phyloP scores from a whole-genome alignment of 2,329 filamentous ascomycete species.

The Coleophoma cylindrospora region DNA sequence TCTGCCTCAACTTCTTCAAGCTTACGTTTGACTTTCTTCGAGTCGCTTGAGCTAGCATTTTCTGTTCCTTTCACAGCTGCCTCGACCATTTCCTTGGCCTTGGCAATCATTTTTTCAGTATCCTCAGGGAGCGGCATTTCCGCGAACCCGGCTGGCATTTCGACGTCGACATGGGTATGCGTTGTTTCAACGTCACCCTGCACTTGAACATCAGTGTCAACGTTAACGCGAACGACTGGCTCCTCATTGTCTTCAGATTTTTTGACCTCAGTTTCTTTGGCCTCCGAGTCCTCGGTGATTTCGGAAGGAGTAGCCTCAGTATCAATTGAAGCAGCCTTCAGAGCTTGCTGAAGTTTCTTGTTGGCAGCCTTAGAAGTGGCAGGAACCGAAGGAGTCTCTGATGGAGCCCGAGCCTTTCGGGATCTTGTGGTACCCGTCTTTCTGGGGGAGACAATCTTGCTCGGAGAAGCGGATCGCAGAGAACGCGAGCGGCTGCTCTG shows the following conservation, averaged over 20 bases:
- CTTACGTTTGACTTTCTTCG: slow-evolving; percentile 63
- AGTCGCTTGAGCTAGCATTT: slow-evolving; percentile 26
- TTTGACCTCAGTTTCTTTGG: slow-evolving; percentile 11
- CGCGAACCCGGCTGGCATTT: slow-evolving; percentile 62
- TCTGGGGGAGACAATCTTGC: slow-evolving; percentile 42
- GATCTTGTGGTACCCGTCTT: slow-evolving; percentile 21
- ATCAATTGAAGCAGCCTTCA: slow-evolving; percentile 34
- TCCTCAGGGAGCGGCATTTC: slow-evolving; percentile 73
- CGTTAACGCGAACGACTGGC: slow-evolving; percentile 61
- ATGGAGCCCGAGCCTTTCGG: slow-evolving; percentile 39
- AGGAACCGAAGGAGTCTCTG: slow-evolving; percentile 36
- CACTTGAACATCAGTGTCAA: slow-evolving; percentile 57
- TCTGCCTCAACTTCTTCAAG: slow-evolving; percentile 60
- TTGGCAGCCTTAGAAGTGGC: slow-evolving; percentile 41
- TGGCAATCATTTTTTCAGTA: slow-evolving; percentile 75
- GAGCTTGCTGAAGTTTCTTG: slow-evolving; percentile 39
- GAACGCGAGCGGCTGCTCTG: slow-evolving; percentile 37
- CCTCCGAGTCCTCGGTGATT: background rate
- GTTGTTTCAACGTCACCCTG: slow-evolving; percentile 59
- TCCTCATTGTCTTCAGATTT: slow-evolving; percentile 37
- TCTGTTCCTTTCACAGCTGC: slow-evolving; percentile 51
- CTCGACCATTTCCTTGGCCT: slow-evolving; percentile 84
- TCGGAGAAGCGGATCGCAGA: slow-evolving; percentile 53
- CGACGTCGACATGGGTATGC: slow-evolving; percentile 69
- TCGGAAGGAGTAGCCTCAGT: background rate